Evolutionary conservation across 164 flowering plant genomes (phyloP).

Genomic region (Stephania yunnanensis): DNA sequence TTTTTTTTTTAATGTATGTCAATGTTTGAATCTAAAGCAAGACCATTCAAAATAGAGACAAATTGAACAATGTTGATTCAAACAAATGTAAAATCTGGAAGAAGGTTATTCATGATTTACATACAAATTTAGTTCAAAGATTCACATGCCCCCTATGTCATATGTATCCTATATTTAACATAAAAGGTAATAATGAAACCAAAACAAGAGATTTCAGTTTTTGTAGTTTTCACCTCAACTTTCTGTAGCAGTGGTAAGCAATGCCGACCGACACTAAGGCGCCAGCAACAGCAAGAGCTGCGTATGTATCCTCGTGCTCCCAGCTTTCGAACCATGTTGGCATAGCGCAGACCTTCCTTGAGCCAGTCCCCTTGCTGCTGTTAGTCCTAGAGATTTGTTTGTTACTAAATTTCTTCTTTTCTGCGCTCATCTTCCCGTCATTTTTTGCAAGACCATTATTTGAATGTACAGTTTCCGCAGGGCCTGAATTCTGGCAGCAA

Average conservation of each 20-base stretch:
- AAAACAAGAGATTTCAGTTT: neutral
- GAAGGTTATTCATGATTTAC: neutral
- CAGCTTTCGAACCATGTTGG: constrained; percentile 85
- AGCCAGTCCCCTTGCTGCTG: constrained; percentile 25
- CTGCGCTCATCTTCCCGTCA: constrained; percentile 17
- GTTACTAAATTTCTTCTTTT: constrained; percentile 24
- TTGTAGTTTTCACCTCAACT: constrained; percentile 26
- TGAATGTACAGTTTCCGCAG: constrained; percentile 17
- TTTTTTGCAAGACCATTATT: constrained; percentile 14
- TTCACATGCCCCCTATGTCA: neutral
- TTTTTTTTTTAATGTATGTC: neutral
- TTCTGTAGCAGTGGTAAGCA: constrained; percentile 69
- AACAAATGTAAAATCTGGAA: neutral
- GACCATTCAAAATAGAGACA: neutral
- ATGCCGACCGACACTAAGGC: constrained; percentile 67
- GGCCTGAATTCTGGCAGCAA: constrained; percentile 50
- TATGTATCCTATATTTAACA: neutral
- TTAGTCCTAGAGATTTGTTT: constrained; percentile 27
- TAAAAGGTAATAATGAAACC: neutral
- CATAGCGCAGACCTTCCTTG: constrained; percentile 47
- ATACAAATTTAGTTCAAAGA: constrained; percentile 2
- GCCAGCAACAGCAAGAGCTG: constrained; percentile 68
- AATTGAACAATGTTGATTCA: neutral
- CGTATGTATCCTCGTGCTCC: constrained; percentile 92
- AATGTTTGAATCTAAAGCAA: neutral